A percentile compares a stretch with the other conserved stretches of the same genome.
phyloP scores from a whole-genome alignment of 331 rosid species.

The Erythrophleum ivorense region DNA sequence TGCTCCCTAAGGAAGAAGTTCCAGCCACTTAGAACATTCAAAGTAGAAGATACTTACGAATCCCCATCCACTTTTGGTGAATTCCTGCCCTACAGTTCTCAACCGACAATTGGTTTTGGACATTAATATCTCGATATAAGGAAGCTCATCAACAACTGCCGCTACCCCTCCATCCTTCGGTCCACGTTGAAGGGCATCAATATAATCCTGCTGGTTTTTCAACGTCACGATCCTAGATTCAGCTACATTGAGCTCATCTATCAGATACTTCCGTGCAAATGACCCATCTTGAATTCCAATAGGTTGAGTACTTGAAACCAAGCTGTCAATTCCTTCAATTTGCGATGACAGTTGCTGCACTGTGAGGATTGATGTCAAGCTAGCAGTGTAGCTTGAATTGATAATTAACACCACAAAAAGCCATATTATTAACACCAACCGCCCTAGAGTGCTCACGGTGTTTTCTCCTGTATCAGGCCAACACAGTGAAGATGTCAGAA shows the following conservation, averaged over 20 bases:
- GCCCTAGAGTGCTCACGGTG: conserved; percentile 76
- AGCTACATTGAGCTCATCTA: conserved; percentile 69
- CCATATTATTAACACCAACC: conserved; percentile 88
- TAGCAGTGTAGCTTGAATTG: conserved; percentile 93
- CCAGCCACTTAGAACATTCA: neutral
- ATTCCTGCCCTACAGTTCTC: conserved; percentile 85
- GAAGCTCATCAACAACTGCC: conserved; percentile 88
- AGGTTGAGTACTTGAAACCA: conserved; percentile 62
- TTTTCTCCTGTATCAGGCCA: conserved; percentile 66
- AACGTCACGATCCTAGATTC: conserved; percentile 64
- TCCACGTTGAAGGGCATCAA: conserved; percentile 65
- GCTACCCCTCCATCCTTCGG: conserved; percentile 74
- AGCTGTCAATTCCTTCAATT: conserved; percentile 77
- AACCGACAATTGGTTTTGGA: conserved; percentile 54
- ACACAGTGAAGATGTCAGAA: conserved; percentile 35
- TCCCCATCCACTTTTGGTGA: conserved; percentile 93
- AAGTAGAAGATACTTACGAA: conserved; percentile 64
- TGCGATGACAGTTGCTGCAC: conserved; percentile 74
- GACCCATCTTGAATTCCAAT: conserved; percentile 88
- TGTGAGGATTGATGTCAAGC: conserved; percentile 94
- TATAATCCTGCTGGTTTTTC: conserved; percentile 57
- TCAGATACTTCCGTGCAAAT: conserved; percentile 61
- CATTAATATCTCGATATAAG: conserved; percentile 75
- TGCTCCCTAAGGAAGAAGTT: neutral
- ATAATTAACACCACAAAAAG: conserved; percentile 86